phyloP scores from a whole-genome alignment of 805 yeast species.

The Candida montana region DNA sequence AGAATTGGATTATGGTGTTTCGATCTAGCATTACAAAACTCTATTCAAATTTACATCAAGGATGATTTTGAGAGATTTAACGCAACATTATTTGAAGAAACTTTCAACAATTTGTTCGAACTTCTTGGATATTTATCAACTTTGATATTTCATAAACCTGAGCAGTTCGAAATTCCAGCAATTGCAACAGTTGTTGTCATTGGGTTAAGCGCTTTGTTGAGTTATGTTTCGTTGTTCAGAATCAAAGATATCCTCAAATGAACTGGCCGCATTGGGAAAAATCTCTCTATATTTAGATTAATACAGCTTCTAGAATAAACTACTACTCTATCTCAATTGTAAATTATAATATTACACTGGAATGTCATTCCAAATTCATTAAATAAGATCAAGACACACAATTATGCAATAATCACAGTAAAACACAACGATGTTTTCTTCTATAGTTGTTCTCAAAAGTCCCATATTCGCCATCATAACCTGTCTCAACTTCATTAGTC shows the following conservation, averaged over 20 bases:
- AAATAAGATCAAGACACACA: no score
- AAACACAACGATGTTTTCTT: conserved; percentile 11
- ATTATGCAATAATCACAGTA: no score
- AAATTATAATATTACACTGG: no score
- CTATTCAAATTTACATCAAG: conserved; percentile 30
- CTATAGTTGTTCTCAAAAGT: neutral
- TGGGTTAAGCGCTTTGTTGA: conserved; percentile 5
- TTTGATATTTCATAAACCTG: conserved; percentile 26
- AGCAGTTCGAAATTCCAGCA: conserved; percentile 26
- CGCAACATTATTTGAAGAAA: conserved; percentile 31
- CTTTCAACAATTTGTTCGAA: conserved; percentile 28
- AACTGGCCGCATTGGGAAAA: no score
- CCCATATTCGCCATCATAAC: conserved; percentile 12
- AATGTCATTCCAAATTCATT: no score
- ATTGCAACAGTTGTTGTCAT: conserved; percentile 14
- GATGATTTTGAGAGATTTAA: conserved; percentile 27
- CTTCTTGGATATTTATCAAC: conserved; percentile 26
- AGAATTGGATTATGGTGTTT: conserved; percentile 39
- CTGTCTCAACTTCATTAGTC: conserved; percentile 14
- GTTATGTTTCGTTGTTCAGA: conserved; percentile 8
- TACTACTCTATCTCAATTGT: no score
- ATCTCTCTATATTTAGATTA: no score
- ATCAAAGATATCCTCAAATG: neutral
- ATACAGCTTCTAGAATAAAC: no score
- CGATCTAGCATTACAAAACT: conserved; percentile 31